Evolutionary conservation across 116 monocot genomes (phyloP).

Genomic region (Thalassia testudinum): DNA sequence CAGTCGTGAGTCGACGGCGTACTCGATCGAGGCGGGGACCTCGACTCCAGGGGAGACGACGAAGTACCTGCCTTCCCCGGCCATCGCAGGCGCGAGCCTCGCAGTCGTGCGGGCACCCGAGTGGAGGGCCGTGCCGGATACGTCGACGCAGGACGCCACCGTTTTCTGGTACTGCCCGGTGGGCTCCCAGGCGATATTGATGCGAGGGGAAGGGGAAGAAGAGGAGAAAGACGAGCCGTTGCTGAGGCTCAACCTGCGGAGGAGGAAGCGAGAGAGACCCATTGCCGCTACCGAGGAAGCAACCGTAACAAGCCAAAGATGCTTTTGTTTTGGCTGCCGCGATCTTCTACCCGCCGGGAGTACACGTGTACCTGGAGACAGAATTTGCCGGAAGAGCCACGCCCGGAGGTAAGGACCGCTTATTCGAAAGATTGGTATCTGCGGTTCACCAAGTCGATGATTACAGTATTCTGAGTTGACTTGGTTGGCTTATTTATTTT

Average conservation of each 20-base stretch:
- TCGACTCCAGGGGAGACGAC: constrained; percentile 16
- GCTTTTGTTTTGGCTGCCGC: too few species aligned
- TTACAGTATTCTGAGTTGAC: too few species aligned
- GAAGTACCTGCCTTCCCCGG: constrained; percentile 87
- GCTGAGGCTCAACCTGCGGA: neutral
- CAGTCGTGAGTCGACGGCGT: constrained; percentile 36
- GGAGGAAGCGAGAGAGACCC: too few species aligned
- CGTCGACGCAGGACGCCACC: constrained; percentile 18
- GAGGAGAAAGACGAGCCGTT: neutral
- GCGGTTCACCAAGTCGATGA: too few species aligned
- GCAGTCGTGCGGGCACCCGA: constrained; percentile 38
- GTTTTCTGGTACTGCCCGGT: constrained; percentile 62
- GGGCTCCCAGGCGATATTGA: constrained; percentile 14
- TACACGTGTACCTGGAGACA: too few species aligned
- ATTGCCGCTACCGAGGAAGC: too few species aligned
- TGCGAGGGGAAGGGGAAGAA: neutral
- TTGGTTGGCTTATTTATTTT: too few species aligned
- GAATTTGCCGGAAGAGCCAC: too few species aligned
- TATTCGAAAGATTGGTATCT: too few species aligned
- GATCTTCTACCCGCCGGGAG: too few species aligned
- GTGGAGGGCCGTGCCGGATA: constrained; percentile 68
- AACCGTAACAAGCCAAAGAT: too few species aligned
- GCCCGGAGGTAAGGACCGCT: too few species aligned
- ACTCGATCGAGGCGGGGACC: constrained; percentile 51
- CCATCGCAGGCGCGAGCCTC: constrained; percentile 52